Base-by-base conservation (phyloP, 306 rosid genomes). In the Sicyos edulis region DNA sequence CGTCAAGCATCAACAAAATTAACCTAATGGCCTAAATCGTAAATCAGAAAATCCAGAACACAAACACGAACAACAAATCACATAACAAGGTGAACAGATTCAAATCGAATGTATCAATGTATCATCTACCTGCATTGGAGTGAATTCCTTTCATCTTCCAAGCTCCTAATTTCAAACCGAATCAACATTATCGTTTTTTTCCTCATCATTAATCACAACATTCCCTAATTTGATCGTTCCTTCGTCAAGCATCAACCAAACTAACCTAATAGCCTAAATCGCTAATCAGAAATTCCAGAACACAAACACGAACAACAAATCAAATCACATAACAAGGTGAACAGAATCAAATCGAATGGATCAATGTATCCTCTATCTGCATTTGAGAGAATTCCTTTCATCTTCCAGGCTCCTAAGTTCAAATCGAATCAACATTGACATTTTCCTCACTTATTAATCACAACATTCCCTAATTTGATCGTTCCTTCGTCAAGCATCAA, bases 301-400 rank as follows among this genome's bases (percentile, higher is more conserved):
- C 15, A 47, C 47, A 1, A 40, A 63, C 16, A 37, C 24, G 26
- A 16, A 63, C 24, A 26, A 26, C 29, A 10, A n/a, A n/a, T n/a
- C n/a, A 0, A 40, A 76, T 49, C 0, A 5, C 54, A 55, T 52
- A 16, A 54, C 0, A 51, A 15, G 64, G 50, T 11, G 10, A 34
- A 13, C 32, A 1, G 22, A 47, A 16, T 29, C 44, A 21, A 72
- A 93, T 97, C 96, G 29, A 26, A 26, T 26, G 29, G 29, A 26
- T 26, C 37, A 32, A 32, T 32, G 5, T 32, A 32, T 32, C 37
- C 4, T 32, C 37, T 32, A 32, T 26, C 29, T 26, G 29, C 29
- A 26, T 26, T 26, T 26, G 29, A 26, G 29, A 26, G 68, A 29
- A 16, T n/a, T n/a, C 0, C 7, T 34, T 24, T 24, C 42, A 56